phyloP scores from a whole-genome alignment of 768 basidiomycete genomes.

The Hygrophorus pudorinus region DNA sequence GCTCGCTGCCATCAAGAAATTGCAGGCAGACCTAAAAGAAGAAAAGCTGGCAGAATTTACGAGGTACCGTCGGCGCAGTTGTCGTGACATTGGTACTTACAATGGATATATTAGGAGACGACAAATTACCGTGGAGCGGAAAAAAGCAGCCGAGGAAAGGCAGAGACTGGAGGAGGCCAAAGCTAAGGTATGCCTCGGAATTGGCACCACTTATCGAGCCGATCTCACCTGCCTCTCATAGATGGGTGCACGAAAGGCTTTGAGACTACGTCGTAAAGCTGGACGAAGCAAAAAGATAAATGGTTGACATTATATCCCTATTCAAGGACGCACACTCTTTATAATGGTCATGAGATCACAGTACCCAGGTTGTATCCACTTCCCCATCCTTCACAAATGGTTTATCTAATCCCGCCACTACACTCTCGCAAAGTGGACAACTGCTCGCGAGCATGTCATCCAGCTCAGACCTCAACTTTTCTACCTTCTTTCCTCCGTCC shows the following conservation, averaged over 20 bases:
- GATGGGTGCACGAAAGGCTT: constrained; percentile 78
- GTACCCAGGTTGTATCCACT: constrained; percentile 65
- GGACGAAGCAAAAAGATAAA: constrained; percentile 77
- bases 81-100: not conserved
- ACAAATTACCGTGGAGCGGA: constrained; percentile 61
- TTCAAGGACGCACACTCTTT: not conserved
- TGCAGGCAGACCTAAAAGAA: constrained; percentile 63
- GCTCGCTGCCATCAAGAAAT: constrained; percentile 60
- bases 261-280: constrained; percentile 58
- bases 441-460: constrained; percentile 83
- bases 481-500: constrained; percentile 49
- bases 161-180: constrained; percentile 56
- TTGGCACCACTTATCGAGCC: not conserved
- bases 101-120: constrained; percentile 35
- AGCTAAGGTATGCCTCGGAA: constrained; percentile 35
- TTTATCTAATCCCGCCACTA: constrained; percentile 76
- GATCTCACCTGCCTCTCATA: constrained; percentile 3
- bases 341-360: constrained; percentile 29
- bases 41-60: constrained; percentile 63
- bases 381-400: constrained; percentile 79
- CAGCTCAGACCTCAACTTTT: constrained; percentile 71
- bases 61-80: constrained; percentile 29
- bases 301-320: constrained; percentile 47
- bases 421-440: constrained; percentile 91
- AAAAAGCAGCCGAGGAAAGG: constrained; percentile 64